Evolutionary conservation across 805 yeast genomes (phyloP), one percentile per base, ranked within the genome.

Genomic region (Yamadazyma akitaensis): DNA sequence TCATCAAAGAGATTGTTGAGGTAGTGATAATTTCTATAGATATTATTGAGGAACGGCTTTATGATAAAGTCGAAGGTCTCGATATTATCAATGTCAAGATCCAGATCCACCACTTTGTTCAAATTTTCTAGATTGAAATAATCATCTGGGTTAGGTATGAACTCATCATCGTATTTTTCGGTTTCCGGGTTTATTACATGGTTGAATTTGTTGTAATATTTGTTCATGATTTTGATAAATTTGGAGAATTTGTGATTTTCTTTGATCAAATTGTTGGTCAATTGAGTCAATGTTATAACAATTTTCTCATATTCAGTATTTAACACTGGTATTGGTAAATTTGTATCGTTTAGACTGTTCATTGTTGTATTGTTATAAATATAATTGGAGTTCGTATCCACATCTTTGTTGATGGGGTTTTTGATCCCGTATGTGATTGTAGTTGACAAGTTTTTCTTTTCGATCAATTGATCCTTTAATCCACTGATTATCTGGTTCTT

Each of bases 231-330:
- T 24, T 59, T 57, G 18, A 67, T 51, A 42, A 72, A 66, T 33
- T 51, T 54, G 11, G 70, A 54, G 48, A 65, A 71, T 47, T 66
- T 65, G 40, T 58, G 59, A 51, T 72, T 72, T 47, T 72, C 76
- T 5, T 53, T 48, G 42, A 67, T 57, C 40, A 71, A 58, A 42
- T 62, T 64, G 41, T 70, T 72, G 4, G 70, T 62, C 18, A 71
- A 56, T 8, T 61, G 62, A 8, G 70, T 63, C 36, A 69, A 53
- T 37, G 68, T 67, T 1, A 62, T 53, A 3, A 68, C 64, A 9
- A 68, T 60, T 8, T 56, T 57, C 37, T 64, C 71, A 48, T 67
- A 64, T 45, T 70, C 69, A 2, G 50, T 43, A 30, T 54, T 58
- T 6, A 63, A 45, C 1, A 50, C 39, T 12, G 58, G 55, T 21